Evolutionary conservation across 1,139 yeast species (phyloP).

Genomic region (Candida gigantensis): DNA sequence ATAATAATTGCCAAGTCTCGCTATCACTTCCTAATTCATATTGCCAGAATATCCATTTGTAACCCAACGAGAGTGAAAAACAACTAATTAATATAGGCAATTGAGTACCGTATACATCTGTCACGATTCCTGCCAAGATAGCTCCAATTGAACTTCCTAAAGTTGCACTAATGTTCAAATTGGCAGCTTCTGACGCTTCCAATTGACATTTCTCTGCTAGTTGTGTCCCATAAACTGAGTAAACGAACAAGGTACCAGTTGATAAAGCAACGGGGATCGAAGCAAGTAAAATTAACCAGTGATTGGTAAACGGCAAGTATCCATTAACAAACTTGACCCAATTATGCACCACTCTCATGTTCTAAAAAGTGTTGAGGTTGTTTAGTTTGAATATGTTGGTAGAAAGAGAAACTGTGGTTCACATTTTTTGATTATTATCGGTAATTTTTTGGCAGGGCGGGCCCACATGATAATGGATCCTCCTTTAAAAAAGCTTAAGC

Average conservation of each 20-base stretch:
- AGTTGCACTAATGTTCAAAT: constrained; percentile 32
- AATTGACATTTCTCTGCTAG: constrained; percentile 31
- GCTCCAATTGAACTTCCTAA: constrained; percentile 37
- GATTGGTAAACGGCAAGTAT: constrained; percentile 29
- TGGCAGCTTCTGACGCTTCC: constrained; percentile 30
- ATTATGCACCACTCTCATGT: constrained; percentile 19
- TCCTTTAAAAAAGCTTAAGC: not conserved
- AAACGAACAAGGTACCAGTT: constrained; percentile 36
- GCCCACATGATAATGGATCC: too few relatives aligned
- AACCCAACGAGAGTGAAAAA: constrained; percentile 26
- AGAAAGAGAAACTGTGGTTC: constrained; percentile 3
- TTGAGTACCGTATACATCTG: constrained; percentile 37
- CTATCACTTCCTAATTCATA: constrained; percentile 21
- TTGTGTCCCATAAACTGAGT: constrained; percentile 35
- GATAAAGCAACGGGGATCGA: constrained; percentile 36
- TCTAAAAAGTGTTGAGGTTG: not conserved
- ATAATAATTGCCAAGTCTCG: constrained; percentile 19
- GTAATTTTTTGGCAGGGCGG: not conserved
- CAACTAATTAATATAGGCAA: constrained; percentile 33
- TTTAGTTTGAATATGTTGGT: not conserved
- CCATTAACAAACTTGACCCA: constrained; percentile 20
- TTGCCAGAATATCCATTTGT: constrained; percentile 27
- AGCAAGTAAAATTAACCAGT: constrained; percentile 26
- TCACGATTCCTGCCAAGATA: constrained; percentile 30
- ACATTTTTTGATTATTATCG: not conserved